Conservation (phyloP, 768 basidiomycete species). For the Mycena albidolilacea region DNA sequence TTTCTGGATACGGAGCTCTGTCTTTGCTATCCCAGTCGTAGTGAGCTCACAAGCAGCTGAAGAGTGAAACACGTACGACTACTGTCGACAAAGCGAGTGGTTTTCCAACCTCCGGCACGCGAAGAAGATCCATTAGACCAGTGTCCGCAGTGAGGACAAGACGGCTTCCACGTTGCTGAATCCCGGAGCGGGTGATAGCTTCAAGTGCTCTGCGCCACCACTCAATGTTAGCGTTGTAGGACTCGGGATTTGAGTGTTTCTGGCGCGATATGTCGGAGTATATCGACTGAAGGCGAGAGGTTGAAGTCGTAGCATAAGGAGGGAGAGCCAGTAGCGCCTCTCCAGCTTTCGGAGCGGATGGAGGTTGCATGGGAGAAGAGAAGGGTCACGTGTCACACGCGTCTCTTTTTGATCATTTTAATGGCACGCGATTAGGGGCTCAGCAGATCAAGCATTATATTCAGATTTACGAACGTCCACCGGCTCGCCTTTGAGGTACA, state of each 20-base stretch:
- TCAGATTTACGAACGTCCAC: constrained; percentile 15
- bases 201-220: constrained; percentile 90
- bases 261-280: constrained; percentile 92
- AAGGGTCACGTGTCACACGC: constrained; percentile 22
- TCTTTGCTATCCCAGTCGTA: constrained; percentile 69
- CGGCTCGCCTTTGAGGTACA: constrained; percentile 24
- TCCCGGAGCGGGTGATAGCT: constrained; percentile 69
- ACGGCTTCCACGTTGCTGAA: constrained; percentile 65
- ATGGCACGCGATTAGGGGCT: constrained; percentile 27
- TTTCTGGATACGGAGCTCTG: constrained; percentile 69
- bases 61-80: constrained; percentile 68
- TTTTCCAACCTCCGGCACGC: constrained; percentile 80
- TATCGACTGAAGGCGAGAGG: constrained; percentile 78
- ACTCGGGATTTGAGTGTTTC: constrained; percentile 86
- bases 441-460: neutral
- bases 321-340: constrained; percentile 51
- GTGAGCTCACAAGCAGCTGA: constrained; percentile 42
- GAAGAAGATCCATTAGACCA: constrained; percentile 70
- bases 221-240: constrained; percentile 83
- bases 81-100: constrained; percentile 81
- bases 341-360: constrained; percentile 33
- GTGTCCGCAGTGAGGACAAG: constrained; percentile 73
- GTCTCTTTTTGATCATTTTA: neutral
- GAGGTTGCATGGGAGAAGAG: constrained; percentile 27
- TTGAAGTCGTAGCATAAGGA: constrained; percentile 64